These are phyloP conservation scores for Lindgomyces ingoldianus DNA, from an alignment of 495 filamentous ascomycete species.

Conservation along the genomic window DNA sequence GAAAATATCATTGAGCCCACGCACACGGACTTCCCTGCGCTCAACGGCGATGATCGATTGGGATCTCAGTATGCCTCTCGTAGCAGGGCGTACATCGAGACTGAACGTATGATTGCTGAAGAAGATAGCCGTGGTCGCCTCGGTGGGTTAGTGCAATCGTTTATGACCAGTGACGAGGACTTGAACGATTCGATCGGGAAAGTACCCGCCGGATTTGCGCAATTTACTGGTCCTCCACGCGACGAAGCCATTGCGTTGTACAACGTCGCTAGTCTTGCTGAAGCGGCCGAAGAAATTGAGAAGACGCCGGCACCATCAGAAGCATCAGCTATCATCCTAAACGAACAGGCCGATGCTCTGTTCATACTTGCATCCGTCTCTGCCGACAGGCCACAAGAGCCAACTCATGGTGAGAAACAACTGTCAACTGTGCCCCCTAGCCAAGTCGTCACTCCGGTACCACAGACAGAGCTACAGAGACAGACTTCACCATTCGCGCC, in stretches of 20 bases:
- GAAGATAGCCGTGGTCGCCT: slow-evolving; percentile 10
- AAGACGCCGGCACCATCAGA: neutral
- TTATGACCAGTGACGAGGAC: slow-evolving; percentile 22
- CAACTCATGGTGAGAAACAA: neutral
- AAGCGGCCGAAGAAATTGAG: slow-evolving; percentile 26
- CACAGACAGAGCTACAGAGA: slow-evolving; percentile 1
- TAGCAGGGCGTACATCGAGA: slow-evolving; percentile 35
- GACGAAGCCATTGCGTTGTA: slow-evolving; percentile 16
- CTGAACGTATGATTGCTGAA: slow-evolving; percentile 26
- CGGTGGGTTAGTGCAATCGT: slow-evolving; percentile 5
- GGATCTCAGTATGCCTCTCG: slow-evolving; percentile 33
- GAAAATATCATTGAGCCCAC: slow-evolving; percentile 27
- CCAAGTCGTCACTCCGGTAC: slow-evolving; percentile 4
- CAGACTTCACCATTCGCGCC: slow-evolving; percentile 9
- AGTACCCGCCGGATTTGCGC: slow-evolving; percentile 25
- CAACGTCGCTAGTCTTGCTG: slow-evolving; percentile 19
- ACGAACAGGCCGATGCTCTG: slow-evolving; percentile 27
- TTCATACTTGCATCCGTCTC: slow-evolving; percentile 31
- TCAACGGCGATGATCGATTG: slow-evolving; percentile 15
- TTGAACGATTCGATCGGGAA: slow-evolving; percentile 18
- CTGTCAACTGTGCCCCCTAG: neutral
- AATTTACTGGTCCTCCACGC: slow-evolving; percentile 31
- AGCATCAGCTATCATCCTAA: neutral
- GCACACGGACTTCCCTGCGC: slow-evolving; percentile 16
- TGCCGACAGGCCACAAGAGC: slow-evolving; percentile 5